Conservation (phyloP, 2,329 filamentous ascomycete species). For the Cercospora sp. region DNA sequence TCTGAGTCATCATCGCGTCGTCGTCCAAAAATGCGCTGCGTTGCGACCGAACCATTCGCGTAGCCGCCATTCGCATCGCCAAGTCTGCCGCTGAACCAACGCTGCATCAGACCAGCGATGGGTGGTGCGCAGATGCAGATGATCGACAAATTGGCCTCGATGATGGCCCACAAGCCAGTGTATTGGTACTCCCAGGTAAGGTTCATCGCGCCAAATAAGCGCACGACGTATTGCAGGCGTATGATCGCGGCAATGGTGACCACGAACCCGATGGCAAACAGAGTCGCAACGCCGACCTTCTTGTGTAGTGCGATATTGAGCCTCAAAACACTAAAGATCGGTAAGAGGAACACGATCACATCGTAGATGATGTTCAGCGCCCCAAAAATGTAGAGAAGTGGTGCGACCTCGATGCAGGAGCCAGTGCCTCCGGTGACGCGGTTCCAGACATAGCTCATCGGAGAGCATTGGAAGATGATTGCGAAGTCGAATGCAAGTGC, state of each 20-base stretch:
- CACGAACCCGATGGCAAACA: conserved; percentile 23
- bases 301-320: conserved; percentile 25
- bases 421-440: conserved; percentile 16
- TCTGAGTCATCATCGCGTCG: conserved; percentile 12
- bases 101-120: conserved; percentile 19
- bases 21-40: conserved; percentile 11
- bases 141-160: conserved; percentile 27
- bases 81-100: conserved; percentile 15
- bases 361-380: conserved; percentile 25
- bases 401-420: conserved; percentile 18
- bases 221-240: conserved; percentile 21
- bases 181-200: conserved; percentile 27
- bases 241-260: conserved; percentile 25
- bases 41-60: conserved; percentile 16
- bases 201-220: conserved; percentile 15
- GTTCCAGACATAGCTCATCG: conserved; percentile 23
- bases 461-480: conserved; percentile 26
- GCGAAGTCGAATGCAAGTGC: conserved; percentile 27
- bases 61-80: conserved; percentile 7
- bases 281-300: conserved; percentile 22
- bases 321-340: conserved; percentile 24
- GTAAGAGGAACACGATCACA: conserved; percentile 24
- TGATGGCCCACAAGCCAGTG: conserved; percentile 25
- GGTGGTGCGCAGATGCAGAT: conserved; percentile 30
- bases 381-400: conserved; percentile 23